Evolutionary conservation across 2,329 filamentous ascomycete genomes (phyloP).

Genomic region (Fonsecaea multimorphosa): DNA sequence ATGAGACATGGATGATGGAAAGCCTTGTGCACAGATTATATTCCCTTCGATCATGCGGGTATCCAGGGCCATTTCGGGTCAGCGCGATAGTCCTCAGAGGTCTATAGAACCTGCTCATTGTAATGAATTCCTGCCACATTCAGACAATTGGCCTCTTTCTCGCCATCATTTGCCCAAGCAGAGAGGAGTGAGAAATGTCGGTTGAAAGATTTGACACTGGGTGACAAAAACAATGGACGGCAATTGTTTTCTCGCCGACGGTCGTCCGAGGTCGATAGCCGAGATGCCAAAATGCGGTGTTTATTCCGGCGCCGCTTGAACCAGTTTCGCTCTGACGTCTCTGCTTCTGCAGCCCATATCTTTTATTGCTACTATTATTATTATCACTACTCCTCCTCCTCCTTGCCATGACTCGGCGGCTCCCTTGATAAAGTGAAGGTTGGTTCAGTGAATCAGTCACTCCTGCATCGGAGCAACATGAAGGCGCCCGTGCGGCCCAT

Average conservation of each 20-base stretch:
- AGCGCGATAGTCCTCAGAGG: not conserved
- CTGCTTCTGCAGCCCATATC: not conserved
- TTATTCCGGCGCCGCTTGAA: constrained; percentile 8
- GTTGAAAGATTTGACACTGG: not conserved
- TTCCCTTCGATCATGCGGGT: constrained; percentile 8
- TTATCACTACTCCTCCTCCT: not conserved
- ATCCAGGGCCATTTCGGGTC: not conserved
- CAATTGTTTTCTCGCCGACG: not conserved
- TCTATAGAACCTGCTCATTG: constrained; percentile 14
- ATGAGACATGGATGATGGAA: not conserved
- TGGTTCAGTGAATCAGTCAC: not conserved
- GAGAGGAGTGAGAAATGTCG: not conserved
- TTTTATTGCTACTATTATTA: not conserved
- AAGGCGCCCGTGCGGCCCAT: constrained; percentile 30
- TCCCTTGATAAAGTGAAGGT: not conserved
- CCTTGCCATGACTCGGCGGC: not conserved
- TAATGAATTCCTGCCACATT: constrained; percentile 10
- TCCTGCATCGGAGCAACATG: constrained; percentile 23
- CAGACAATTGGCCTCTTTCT: not conserved
- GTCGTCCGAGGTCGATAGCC: not conserved
- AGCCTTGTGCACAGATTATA: not conserved
- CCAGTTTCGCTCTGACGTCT: constrained; percentile 1
- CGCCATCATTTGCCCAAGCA: not conserved
- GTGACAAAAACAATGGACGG: not conserved
- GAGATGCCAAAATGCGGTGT: constrained; percentile 10